phyloP scores from a whole-genome alignment of 2,329 filamentous ascomycete species.

The Beauveria sp. region DNA sequence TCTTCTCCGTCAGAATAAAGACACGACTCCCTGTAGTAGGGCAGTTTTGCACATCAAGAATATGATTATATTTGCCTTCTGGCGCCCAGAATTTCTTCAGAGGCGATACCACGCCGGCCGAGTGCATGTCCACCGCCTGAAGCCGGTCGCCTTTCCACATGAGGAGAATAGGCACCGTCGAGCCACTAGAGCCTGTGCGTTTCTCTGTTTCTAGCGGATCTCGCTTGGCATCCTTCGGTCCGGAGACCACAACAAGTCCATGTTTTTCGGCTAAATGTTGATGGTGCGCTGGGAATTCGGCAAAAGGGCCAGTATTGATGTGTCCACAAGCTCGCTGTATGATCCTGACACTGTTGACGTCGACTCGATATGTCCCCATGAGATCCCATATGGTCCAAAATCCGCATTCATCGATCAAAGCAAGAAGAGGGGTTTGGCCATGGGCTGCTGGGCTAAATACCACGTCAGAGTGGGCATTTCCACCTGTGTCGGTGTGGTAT shows the following conservation, averaged over 20 bases:
- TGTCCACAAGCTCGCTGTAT: constrained; percentile 34
- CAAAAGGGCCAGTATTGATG: constrained; percentile 31
- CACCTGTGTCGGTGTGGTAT: constrained; percentile 43
- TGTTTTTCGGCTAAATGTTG: constrained; percentile 29
- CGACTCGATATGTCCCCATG: constrained; percentile 26
- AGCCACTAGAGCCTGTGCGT: constrained; percentile 12
- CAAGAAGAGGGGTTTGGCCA: constrained; percentile 51
- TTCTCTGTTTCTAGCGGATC: constrained; percentile 6
- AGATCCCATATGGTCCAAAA: constrained; percentile 64
- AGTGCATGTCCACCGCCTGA: constrained; percentile 29
- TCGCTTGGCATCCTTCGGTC: not conserved
- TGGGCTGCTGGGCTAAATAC: constrained; percentile 49
- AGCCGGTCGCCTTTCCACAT: constrained; percentile 30
- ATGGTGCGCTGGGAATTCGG: constrained; percentile 24
- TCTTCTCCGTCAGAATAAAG: constrained; percentile 8
- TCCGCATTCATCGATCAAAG: constrained; percentile 56
- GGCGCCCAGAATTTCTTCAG: constrained; percentile 1
- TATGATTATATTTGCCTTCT: not conserved
- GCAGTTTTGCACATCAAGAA: not conserved
- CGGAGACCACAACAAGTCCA: constrained; percentile 33
- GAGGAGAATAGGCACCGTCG: constrained; percentile 18
- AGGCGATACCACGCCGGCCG: constrained; percentile 19
- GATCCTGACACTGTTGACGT: constrained; percentile 26
- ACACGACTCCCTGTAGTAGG: not conserved
- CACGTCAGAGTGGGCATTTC: constrained; percentile 51